Base-by-base conservation (phyloP, 345 rosid species). In the Garcia nutans region DNA sequence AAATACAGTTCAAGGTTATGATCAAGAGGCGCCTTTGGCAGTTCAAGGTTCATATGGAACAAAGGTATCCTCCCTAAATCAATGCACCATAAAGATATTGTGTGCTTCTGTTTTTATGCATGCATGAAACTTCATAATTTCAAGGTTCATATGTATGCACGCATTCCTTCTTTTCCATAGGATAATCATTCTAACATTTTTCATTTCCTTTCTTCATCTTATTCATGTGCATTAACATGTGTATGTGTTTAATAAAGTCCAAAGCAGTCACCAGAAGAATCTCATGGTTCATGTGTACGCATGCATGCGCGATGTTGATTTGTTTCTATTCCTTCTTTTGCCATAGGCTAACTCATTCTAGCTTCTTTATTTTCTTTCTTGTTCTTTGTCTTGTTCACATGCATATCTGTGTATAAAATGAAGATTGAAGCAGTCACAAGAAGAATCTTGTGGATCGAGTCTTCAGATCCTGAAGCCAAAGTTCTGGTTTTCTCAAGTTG, bases 31-130 rank as follows among this genome's bases (percentile, higher is more conserved):
- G 81, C 85, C 92, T 76, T 76, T 89, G 61, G 64, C 75, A 10
- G 96, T 95, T 74, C 90, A 87, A 82, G 99, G 99, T 74, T 95
- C 99, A 73, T 93, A 93, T 85, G 99, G 99, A 85, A 93, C 98
- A 76, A 95, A 95, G 97, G 98, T 92, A 74, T 74, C 64, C 33
- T 77, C 74, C 68, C 37, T 22, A 62, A 58, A 56, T 50, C 17
- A 22, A 24, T 59, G 7, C 68, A 65, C 31, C 49, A 47, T 7
- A 7, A 7, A 12, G 13, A 33, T 8, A 58, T 50, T 72, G 17
- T 20, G 19, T 69, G 50, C 33, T 57, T 57, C 22, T 54, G 7
- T 54, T 70, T 70, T 70, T 17, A 24, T 50, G 73, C 15, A 10
- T 28, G 31, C 19, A 28, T 62, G 41, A 5, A 63, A 41, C 67